Percentiles rank a stretch among this genome's conserved stretches.
These are phyloP conservation scores for Podaxis carcinomalis DNA, from an alignment of 768 basidiomycete genomes.

Conservation along the genomic window DNA sequence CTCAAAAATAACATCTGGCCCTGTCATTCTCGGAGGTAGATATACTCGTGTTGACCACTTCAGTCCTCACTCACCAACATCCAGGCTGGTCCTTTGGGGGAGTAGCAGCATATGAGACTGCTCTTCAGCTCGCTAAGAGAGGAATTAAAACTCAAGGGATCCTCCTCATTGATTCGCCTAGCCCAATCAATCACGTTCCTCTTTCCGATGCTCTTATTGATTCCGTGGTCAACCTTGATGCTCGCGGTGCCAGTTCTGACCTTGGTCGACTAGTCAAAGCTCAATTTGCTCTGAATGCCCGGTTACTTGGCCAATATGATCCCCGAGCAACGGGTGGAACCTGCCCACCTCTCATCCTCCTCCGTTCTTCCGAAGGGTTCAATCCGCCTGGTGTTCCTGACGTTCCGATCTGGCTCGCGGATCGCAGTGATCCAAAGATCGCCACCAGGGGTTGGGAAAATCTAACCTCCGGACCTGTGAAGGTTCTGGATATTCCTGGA, in stretches of 20 bases:
- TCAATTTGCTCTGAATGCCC: constrained; percentile 48
- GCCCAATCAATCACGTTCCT: constrained; percentile 46
- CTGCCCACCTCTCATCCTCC: constrained; percentile 38
- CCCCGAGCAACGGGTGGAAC: constrained; percentile 20
- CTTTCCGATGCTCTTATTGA: constrained; percentile 52
- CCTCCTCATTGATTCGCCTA: constrained; percentile 64
- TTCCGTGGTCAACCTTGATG: constrained; percentile 32
- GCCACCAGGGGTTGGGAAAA: constrained; percentile 44
- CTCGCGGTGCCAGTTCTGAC: constrained; percentile 23
- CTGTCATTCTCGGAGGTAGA: constrained; percentile 58
- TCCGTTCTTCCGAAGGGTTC: constrained; percentile 52
- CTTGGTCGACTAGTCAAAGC: constrained; percentile 32
- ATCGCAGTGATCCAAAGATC: constrained; percentile 31
- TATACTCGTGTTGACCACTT: not conserved
- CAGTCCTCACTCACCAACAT: not conserved
- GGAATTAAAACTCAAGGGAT: constrained; percentile 50
- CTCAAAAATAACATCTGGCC: constrained; percentile 26
- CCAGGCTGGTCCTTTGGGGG: constrained; percentile 81
- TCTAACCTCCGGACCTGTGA: constrained; percentile 31
- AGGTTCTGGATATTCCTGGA: constrained; percentile 55
- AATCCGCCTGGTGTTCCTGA: constrained; percentile 23
- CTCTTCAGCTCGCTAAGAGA: constrained; percentile 41
- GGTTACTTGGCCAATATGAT: constrained; percentile 43
- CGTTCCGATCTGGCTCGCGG: constrained; percentile 49
- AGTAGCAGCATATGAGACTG: constrained; percentile 63